Evolutionary conservation across 768 basidiomycete species (phyloP).

Genomic region (Suillus decipiens): DNA sequence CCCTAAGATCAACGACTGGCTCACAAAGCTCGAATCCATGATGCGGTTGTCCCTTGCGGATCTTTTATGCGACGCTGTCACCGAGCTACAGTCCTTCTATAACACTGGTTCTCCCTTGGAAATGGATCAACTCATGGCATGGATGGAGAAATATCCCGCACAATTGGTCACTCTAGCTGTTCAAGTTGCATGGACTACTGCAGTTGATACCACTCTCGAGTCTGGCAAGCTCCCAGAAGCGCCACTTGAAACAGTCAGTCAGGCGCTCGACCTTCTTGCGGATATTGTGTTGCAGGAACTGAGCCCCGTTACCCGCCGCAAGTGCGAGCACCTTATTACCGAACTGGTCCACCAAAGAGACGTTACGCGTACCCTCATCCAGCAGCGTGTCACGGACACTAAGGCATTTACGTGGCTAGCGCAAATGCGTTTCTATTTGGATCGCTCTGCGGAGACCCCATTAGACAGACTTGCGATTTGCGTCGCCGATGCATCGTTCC

Average conservation of each 20-base stretch:
- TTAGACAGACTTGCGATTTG: slow-evolving; percentile 79
- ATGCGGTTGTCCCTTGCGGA: slow-evolving; percentile 90
- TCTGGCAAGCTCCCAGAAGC: slow-evolving; percentile 54
- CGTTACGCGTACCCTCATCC: slow-evolving; percentile 80
- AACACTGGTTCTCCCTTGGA: slow-evolving; percentile 60
- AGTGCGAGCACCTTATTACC: slow-evolving; percentile 98
- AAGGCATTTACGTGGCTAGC: slow-evolving; percentile 91
- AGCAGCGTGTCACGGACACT: slow-evolving; percentile 60
- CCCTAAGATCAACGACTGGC: slow-evolving; percentile 99
- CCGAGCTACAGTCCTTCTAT: slow-evolving; percentile 81
- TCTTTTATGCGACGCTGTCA: slow-evolving; percentile 76
- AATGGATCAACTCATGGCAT: slow-evolving; percentile 71
- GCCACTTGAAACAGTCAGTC: slow-evolving; percentile 72
- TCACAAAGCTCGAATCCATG: slow-evolving; percentile 86
- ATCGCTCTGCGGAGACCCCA: slow-evolving; percentile 67
- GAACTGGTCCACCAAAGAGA: slow-evolving; percentile 98
- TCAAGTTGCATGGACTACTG: slow-evolving; percentile 92
- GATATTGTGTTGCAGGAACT: slow-evolving; percentile 94
- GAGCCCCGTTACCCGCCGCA: slow-evolving; percentile 86
- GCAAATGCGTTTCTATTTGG: slow-evolving; percentile 98
- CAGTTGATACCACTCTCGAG: slow-evolving; percentile 74
- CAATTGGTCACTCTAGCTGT: slow-evolving; percentile 95
- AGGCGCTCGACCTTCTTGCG: slow-evolving; percentile 92
- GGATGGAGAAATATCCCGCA: slow-evolving; percentile 95
- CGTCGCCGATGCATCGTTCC: slow-evolving; percentile 90